A percentile compares a stretch with the other conserved stretches of the same genome.
phyloP scores from a whole-genome alignment of 495 filamentous ascomycete species.

The Podospora sp. region DNA sequence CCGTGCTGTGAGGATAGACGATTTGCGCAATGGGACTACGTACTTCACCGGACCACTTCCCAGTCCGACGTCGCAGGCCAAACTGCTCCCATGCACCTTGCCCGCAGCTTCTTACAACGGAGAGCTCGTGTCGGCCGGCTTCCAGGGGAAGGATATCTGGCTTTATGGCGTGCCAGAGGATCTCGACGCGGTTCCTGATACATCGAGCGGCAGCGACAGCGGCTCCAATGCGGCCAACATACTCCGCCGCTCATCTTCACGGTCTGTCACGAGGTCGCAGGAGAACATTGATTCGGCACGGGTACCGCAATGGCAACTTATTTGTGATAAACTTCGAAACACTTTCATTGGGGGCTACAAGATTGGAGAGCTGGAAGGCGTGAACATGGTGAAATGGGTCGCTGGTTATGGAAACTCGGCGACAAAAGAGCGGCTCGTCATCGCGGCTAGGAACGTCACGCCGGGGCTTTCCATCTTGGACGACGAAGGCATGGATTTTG shows the following conservation, averaged over 20 bases:
- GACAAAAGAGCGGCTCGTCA: conserved; percentile 64
- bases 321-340: conserved; percentile 66
- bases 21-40: conserved; percentile 72
- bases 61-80: conserved; percentile 43
- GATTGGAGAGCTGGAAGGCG: conserved; percentile 56
- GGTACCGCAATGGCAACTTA: conserved; percentile 69
- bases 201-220: conserved; percentile 32
- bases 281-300: conserved; percentile 39
- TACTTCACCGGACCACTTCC: conserved; percentile 77
- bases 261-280: conserved; percentile 39
- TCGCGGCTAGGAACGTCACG: conserved; percentile 75
- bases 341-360: conserved; percentile 63
- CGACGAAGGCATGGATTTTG: conserved; percentile 71
- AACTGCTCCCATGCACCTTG: conserved; percentile 64
- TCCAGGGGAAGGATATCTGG: conserved; percentile 73
- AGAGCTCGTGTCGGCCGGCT: conserved; percentile 76
- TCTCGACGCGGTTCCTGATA: conserved; percentile 59
- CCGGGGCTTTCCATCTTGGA: conserved; percentile 60
- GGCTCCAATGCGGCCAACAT: conserved; percentile 31
- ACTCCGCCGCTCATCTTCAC: conserved; percentile 40
- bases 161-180: conserved; percentile 78
- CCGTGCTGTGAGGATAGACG: conserved; percentile 72
- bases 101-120: conserved; percentile 69
- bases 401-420: conserved; percentile 47
- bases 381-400: conserved; percentile 67